Evolutionary conservation across 164 flowering plant species (phyloP).

Genomic region (Warburgia ugandensis): DNA sequence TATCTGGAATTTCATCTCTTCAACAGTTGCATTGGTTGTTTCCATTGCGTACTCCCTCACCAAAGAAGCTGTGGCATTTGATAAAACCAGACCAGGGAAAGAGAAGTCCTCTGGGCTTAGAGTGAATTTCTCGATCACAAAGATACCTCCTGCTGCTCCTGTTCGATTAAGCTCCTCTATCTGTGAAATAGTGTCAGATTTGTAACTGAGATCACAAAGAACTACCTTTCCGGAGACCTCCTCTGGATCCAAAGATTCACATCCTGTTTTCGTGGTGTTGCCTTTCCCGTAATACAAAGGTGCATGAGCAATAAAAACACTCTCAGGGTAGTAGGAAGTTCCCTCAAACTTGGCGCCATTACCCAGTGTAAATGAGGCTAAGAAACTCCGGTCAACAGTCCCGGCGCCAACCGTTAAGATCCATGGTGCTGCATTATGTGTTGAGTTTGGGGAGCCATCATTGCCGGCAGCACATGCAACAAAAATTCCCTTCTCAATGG

Average conservation of each 20-base stretch:
- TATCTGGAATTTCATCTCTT: slow-evolving; percentile 14
- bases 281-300: slow-evolving; percentile 19
- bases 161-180: slow-evolving; percentile 12
- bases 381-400: slow-evolving; percentile 19
- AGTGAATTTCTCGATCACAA: background rate
- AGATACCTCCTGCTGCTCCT: slow-evolving; percentile 23
- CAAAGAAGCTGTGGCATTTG: background rate
- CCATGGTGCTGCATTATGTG: slow-evolving; percentile 31
- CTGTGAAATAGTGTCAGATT: slow-evolving; percentile 5
- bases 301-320: slow-evolving; percentile 13
- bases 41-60: slow-evolving; percentile 9
- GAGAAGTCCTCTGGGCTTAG: slow-evolving; percentile 8
- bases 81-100: slow-evolving; percentile 14
- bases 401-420: slow-evolving; percentile 28
- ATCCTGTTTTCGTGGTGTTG: slow-evolving; percentile 9
- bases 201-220: slow-evolving; percentile 9
- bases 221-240: slow-evolving; percentile 27
- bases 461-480: slow-evolving; percentile 31
- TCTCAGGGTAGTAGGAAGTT: slow-evolving; percentile 20
- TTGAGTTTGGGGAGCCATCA: slow-evolving; percentile 14
- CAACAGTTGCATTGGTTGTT: slow-evolving; percentile 14
- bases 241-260: slow-evolving; percentile 11
- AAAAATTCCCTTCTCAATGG: slow-evolving; percentile 37
- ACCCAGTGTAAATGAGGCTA: slow-evolving; percentile 11
- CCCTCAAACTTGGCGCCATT: slow-evolving; percentile 13